These are phyloP conservation scores for Colletotrichum abscissum DNA, from an alignment of 2,329 filamentous ascomycete genomes.

Conservation along the genomic window DNA sequence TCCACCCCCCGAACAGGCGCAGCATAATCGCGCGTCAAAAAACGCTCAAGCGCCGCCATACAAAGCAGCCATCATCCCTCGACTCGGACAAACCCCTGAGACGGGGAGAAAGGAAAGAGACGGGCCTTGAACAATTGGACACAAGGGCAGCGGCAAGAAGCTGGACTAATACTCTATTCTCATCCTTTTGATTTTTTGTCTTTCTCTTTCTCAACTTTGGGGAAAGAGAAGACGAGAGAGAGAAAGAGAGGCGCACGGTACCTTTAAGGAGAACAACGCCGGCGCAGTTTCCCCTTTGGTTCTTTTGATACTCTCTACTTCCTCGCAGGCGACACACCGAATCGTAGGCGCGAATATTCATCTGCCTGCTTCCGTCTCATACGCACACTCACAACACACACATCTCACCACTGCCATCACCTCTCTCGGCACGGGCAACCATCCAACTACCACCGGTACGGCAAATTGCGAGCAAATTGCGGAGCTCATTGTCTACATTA, in stretches of 20 bases:
- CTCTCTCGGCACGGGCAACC: not conserved
- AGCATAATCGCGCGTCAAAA: slow-evolving; percentile 60
- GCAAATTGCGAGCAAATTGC: not conserved
- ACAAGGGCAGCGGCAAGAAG: not conserved
- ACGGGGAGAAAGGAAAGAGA: slow-evolving; percentile 10
- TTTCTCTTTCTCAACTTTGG: not conserved
- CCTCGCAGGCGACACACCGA: not conserved
- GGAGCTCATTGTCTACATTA: no score
- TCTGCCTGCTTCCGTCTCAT: not conserved
- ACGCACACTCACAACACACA: not conserved
- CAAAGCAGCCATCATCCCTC: slow-evolving; percentile 34
- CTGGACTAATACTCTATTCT: not conserved
- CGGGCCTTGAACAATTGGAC: slow-evolving; percentile 3
- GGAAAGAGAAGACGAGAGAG: not conserved
- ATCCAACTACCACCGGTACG: not conserved
- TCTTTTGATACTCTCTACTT: not conserved
- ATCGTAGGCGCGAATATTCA: not conserved
- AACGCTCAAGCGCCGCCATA: slow-evolving; percentile 49
- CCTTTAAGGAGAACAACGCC: not conserved
- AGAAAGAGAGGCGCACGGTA: not conserved
- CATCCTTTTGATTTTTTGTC: not conserved
- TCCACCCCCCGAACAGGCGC: slow-evolving; percentile 49
- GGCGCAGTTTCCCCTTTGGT: not conserved
- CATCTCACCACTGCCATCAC: not conserved
- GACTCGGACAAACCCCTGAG: slow-evolving; percentile 27